Conservation (phyloP, 371 early-diverging fungal genomes). For the Mortierella sp. region DNA sequence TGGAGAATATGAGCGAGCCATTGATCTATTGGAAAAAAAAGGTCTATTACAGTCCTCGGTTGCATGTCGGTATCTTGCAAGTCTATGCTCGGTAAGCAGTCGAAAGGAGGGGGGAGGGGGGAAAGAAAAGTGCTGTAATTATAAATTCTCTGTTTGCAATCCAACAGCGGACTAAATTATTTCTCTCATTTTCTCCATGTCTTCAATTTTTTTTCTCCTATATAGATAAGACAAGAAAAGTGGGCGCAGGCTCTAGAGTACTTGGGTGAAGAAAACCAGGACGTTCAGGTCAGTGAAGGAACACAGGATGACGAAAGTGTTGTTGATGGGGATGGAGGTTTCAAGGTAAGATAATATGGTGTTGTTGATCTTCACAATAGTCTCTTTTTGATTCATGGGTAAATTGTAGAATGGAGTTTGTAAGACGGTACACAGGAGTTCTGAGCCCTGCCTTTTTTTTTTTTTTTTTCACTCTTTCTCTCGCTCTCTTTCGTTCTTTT, state of each 20-base stretch:
- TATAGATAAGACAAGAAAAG: conserved; percentile 65
- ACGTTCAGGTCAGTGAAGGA: conserved; percentile 49
- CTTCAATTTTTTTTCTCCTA: conserved; percentile 3
- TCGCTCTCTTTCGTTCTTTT: no score
- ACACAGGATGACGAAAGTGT: conserved; percentile 20
- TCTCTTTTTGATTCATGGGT: no score
- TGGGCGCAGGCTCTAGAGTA: conserved; percentile 70
- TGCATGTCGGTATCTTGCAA: conserved; percentile 69
- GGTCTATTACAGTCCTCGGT: conserved; percentile 62
- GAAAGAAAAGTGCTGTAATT: no score
- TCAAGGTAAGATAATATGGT: conserved; percentile 37
- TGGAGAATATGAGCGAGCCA: conserved; percentile 68
- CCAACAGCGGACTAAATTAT: conserved; percentile 4
- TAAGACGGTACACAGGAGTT: no score
- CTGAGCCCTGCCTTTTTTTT: background rate
- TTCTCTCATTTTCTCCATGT: conserved; percentile 11
- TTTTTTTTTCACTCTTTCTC: no score
- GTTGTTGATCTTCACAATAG: no score
- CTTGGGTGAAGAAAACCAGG: conserved; percentile 64
- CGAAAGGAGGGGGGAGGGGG: no score
- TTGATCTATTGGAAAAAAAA: conserved; percentile 62
- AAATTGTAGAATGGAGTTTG: no score
- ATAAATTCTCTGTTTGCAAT: no score
- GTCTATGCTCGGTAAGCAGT: conserved; percentile 69
- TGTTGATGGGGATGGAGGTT: conserved; percentile 49